Evolutionary conservation across 2,329 filamentous ascomycete species (phyloP), one percentile per base, ranked within the genome.

Genomic region (Pseudogymnoascus sp.): DNA sequence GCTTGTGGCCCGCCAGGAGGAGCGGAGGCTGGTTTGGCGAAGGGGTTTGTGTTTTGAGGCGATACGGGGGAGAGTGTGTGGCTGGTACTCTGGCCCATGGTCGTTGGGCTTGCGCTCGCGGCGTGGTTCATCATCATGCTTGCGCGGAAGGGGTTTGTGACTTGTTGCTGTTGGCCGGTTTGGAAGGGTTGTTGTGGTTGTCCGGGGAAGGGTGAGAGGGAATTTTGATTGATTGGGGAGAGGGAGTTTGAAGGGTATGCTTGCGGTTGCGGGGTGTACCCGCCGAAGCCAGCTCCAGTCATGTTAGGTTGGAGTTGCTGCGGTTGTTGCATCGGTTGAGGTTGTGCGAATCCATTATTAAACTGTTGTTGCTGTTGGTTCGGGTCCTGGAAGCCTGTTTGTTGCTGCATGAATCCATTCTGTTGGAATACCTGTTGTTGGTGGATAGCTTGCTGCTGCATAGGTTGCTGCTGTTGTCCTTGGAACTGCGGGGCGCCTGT

Each of bases 121-220:
- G 85, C 84, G 18, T 77, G 76, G 59, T 70, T 66, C 78, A 82
- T 81, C 78, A 96, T 80, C 87, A 93, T 93, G 1, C 93, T 97
- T 72, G 92, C 89, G 44, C 95, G 84, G 84, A 99, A 99, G 0
- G 95, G 95, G 73, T 99, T 99, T 6, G 92, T 96, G 21, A 80
- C 86, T 70, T 87, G 84, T 72, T 81, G 82, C 64, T 81, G 81
- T 23, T 75, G 79, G 71, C 60, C 71, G 62, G 69, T 71, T 75
- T 65, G 78, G 72, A 73, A 79, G 69, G 67, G 74, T 71, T 70
- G 79, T 53, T 67, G 62, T 18, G 62, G 66, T 40, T 63, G 56
- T 53, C 63, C 65, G 16, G 68, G 69, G 74, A 84, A 85, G 60
- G 73, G 77, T 5, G 81, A 77, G 3, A 81, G 72, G 1, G 80